Base-by-base conservation (phyloP, 345 rosid species). In the Trapa bicornis region DNA sequence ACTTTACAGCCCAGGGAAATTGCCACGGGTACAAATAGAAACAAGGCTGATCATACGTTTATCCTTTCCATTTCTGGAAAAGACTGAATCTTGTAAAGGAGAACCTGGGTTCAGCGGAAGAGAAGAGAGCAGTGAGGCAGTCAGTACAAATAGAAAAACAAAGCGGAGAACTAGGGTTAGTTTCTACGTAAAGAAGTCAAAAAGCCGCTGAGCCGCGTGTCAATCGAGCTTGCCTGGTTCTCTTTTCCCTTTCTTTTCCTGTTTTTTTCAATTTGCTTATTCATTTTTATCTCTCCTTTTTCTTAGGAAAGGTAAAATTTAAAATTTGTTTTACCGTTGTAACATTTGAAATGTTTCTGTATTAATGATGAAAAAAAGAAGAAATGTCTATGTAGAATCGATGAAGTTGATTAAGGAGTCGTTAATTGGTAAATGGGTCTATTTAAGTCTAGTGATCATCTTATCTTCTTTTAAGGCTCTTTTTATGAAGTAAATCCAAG, bases 21-120 rank as follows among this genome's bases (percentile, higher is more conserved):
- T 53, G 32, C 29, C 29, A 22, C 6, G 58, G 58, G 54, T 50
- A 64, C 15, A 36, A 6, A 37, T 47, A 32, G 3, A 17, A 32
- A 56, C n/a, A 17, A 16, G 4, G 12, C 4, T 62, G 6, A 37
- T 64, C 15, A 36, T 62, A 64, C 10, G 2, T 37, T 64, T 64
- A 2, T 22, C 4, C 38, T 64, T 37, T 64, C 37, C 36, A 17
- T 62, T 62, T 64, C 6, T 38, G 67, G 41, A 68, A 71, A 68
- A 68, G 38, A 50, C 41, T 17, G 41, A 37, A 62, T 22, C 5
- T 7, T 53, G 58, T 33, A 1, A 3, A 41, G 6, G 35, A 5
- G 32, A 37, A 33, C 13, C 35, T 14, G 29, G 32, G 0, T 22
- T 37, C 33, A 5, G 29, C 61, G 57, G 11, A 9, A 37, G 6